phyloP scores from a whole-genome alignment of 2,329 filamentous ascomycete species.

The Penicillium sp. region DNA sequence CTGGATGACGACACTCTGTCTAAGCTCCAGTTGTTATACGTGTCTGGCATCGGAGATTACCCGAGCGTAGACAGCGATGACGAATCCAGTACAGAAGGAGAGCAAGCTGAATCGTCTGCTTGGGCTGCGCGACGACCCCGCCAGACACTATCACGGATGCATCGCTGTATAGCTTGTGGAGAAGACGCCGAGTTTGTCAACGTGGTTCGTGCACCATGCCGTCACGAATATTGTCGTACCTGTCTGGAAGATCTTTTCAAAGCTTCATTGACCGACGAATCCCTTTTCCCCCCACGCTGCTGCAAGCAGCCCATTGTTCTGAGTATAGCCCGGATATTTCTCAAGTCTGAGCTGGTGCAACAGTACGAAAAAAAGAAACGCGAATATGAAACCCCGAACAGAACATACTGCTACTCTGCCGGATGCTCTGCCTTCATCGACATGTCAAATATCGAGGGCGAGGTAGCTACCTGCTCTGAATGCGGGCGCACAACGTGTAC shows the following conservation, averaged over 20 bases:
- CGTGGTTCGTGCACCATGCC: not conserved
- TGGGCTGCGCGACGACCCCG: conserved; percentile 4
- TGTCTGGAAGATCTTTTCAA: not conserved
- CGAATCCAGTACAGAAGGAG: conserved; percentile 6
- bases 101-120: conserved; percentile 11
- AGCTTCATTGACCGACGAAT: not conserved
- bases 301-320: not conserved
- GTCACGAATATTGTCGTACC: not conserved
- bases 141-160: not conserved
- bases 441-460: conserved; percentile 26
- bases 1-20: conserved; percentile 15
- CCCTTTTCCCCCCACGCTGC: not conserved
- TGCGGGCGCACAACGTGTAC: conserved; percentile 50
- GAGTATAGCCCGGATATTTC: not conserved
- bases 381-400: conserved; percentile 49
- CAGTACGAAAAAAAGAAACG: conserved; percentile 46
- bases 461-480: conserved; percentile 41
- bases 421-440: conserved; percentile 50
- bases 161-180: not conserved
- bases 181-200: not conserved
- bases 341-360: not conserved
- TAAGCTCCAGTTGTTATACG: conserved; percentile 14
- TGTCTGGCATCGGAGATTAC: too few species aligned
- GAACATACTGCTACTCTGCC: conserved; percentile 50
- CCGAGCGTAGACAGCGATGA: too few species aligned